Percentiles rank a stretch among this genome's conserved stretches.
Conservation (phyloP, 2,329 filamentous ascomycete species). For the Dissoconium aciculare region DNA sequence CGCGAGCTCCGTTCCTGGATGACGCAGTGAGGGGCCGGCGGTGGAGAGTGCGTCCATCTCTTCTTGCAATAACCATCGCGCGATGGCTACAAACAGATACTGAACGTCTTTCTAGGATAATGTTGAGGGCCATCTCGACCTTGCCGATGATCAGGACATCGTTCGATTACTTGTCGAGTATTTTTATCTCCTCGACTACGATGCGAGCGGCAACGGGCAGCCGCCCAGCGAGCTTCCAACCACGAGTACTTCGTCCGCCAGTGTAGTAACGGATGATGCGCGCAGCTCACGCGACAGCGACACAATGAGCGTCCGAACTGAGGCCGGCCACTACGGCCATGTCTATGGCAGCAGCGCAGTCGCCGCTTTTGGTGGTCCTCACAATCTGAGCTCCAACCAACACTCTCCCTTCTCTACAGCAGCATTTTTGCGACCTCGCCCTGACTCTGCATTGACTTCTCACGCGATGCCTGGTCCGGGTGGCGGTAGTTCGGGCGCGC, state of each 20-base stretch:
- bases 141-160: slow-evolving; percentile 16
- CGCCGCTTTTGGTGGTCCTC: slow-evolving; percentile 15
- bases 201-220: slow-evolving; percentile 7
- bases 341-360: slow-evolving; percentile 15
- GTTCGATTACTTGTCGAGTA: slow-evolving; percentile 16
- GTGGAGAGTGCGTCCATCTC: slow-evolving; percentile 11
- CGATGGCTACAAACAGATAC: slow-evolving; percentile 1
- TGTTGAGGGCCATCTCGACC: slow-evolving; percentile 12
- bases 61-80: neutral
- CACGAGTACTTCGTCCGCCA: too few species aligned
- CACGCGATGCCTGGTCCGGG: slow-evolving; percentile 11
- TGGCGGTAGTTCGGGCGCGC: neutral
- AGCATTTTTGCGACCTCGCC: slow-evolving; percentile 5
- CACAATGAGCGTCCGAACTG: slow-evolving; percentile 11
- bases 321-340: slow-evolving; percentile 14
- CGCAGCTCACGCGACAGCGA: slow-evolving; percentile 7
- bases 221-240: slow-evolving; percentile 3
- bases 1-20: slow-evolving; percentile 12
- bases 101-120: slow-evolving; percentile 9
- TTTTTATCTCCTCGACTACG: slow-evolving; percentile 17
- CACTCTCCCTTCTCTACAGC: slow-evolving; percentile 5
- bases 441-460: slow-evolving; percentile 12
- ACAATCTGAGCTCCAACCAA: slow-evolving; percentile 4
- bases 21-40: slow-evolving; percentile 8
- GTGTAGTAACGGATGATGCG: too few species aligned